Evolutionary conservation across 495 filamentous ascomycete species (phyloP), one percentile per base, ranked within the genome.

Genomic region (Amphirosellinia nigrospora): DNA sequence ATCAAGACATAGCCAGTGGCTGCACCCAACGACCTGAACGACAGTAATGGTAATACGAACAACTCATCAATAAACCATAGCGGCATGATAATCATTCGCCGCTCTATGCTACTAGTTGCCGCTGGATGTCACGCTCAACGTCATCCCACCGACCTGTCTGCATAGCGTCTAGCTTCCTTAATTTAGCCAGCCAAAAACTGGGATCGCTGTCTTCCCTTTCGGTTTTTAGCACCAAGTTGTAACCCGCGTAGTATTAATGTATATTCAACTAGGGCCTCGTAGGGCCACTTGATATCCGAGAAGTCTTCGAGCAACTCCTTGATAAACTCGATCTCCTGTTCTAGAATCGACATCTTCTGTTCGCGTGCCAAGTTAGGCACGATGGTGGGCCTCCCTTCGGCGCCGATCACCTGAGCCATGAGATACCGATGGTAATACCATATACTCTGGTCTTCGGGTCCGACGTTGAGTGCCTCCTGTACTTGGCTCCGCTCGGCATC

Each of bases 371-470:
- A 80, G 69, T 89, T 82, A 3, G 90, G 86, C 23, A 86, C 83
- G 77, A 94, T 89, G 23, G 86, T 87, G n/a, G 81, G 77, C n/a
- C 76, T 72, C 9, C 73, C 74, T 15, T 77, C 71, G 52, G 66
- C 81, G 74, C 64, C 80, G 69, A 78, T 82, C 63, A 79, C 83
- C 81, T 82, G 91, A 77, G 82, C 87, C 81, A 97, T 89, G 34
- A 78, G 50, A 30, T 73, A 74, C 46, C 75, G 90, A 75, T 98
- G 93, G 78, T 98, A 99, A 79, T 94, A 97, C 96, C 96, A 99
- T 16, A 97, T 82, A 11, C 93, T 94, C 73, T 97, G 94, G 77
- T 97, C 94, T 69, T 94, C 91, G 7, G 94, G 92, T 72, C 96
- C 95, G 19, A 93, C 94, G 63, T 88, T 89, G 50, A 98, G 86